Base-by-base conservation (phyloP, 768 basidiomycete species). In the Lactifluus piperatus region DNA sequence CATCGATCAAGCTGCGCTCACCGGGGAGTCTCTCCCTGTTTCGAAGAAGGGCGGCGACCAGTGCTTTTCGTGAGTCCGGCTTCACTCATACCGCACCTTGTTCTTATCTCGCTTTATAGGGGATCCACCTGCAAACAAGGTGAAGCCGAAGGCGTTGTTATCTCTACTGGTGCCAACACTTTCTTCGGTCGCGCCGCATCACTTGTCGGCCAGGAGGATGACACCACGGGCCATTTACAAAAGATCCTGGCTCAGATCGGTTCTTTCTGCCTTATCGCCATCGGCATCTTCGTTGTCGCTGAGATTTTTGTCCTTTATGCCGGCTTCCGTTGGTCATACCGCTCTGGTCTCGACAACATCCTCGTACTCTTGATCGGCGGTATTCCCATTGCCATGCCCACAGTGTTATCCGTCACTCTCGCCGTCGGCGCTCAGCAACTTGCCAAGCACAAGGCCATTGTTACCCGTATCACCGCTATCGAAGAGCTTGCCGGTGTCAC, bases 371-470 rank as follows among this genome's bases (percentile, higher is more conserved):
- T 98, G 82, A 98, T 98, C 75, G 95, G 95, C 80, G 95, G 95
- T 79, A 98, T 98, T 70, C 95, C 95, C 69, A 98, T 97, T 75
- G 95, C 95, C 71, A 98, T 98, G 95, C 95, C 95, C 66, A 98
- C 95, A 61, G 94, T 97, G 65, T 76, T 98, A 61, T 97, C 94
- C 57, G 95, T 97, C 76, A 97, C 95, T 22, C 91, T 97, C 70
- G 95, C 95, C 54, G 94, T 98, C 71, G 95, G 95, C 76, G 95
- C 95, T 41, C 94, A 97, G 75, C 95, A 98, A 71, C 86, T 98
- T 65, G 94, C 95, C 68, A 94, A 94, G 80, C 91, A 97, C 83
- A 97, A 98, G 81, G 95, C 95, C 65, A 97, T 97, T 66, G 95
- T 98, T 73, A 98, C 95, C 55, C 94, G 94, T 80, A 98, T 98